Percentiles rank a stretch among this genome's conserved stretches.
Conservation (phyloP, 768 basidiomycete species). For the Suillus subluteus region DNA sequence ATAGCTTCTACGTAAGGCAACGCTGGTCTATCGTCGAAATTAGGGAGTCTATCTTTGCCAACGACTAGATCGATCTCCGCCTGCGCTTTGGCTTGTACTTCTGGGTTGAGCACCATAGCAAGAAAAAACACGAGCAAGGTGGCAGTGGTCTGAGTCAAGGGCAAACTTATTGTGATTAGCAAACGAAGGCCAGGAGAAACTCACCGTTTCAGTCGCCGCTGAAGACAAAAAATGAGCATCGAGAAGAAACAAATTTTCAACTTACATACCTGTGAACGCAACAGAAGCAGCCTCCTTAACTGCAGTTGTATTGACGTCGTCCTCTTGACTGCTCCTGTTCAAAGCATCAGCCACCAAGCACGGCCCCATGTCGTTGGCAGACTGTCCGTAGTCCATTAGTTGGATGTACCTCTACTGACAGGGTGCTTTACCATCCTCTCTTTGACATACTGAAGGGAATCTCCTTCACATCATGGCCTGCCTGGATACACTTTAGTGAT, state of each 20-base stretch:
- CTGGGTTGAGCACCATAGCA: neutral
- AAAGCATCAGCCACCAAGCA: neutral
- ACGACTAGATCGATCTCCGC: neutral
- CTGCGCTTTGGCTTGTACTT: neutral
- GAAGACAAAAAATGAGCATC: neutral
- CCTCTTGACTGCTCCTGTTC: neutral
- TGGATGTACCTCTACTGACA: neutral
- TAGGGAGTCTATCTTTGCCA: neutral
- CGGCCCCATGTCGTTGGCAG: neutral
- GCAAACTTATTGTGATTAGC: neutral
- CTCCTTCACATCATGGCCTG: neutral
- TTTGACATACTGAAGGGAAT: neutral
- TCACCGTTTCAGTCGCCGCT: neutral
- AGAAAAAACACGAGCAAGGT: neutral
- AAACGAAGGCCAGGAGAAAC: neutral
- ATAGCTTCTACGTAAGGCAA: neutral
- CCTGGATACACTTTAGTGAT: neutral
- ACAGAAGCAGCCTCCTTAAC: neutral
- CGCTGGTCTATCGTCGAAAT: neutral
- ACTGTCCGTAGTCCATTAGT: neutral
- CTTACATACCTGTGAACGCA: neutral
- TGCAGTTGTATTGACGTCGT: neutral
- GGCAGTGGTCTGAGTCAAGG: neutral
- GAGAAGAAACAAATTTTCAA: neutral
- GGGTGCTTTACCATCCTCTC: neutral